Base-by-base conservation (phyloP, 345 rosid species). In the Arabidopsis suecica region DNA sequence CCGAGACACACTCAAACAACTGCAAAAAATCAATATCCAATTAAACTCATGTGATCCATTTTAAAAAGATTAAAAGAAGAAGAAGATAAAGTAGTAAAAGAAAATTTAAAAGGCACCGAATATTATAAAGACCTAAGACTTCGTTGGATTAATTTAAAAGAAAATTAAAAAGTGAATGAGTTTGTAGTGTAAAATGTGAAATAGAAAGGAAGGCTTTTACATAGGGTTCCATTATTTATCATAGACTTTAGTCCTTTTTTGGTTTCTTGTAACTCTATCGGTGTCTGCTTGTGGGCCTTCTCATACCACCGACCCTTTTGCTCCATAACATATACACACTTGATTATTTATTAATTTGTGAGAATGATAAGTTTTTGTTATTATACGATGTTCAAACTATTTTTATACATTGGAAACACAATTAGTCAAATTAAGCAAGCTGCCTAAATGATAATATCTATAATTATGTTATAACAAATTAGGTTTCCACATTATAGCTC, bases 151-250 rank as follows among this genome's bases (percentile, higher is more conserved):
- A 22, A 40, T 59, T 20, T 49, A 61, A 61, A 61, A 9, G 37
- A 47, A 40, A 8, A 11, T 28, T 28, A 45, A 34, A 53, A 55
- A 55, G 66, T 63, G 66, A 63, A 53, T 33, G 50, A 56, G 62
- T 63, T 69, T 48, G 65, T 45, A 63, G 71, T 63, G 71, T 56
- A 54, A 58, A 68, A 50, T 57, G 45, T 48, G 55, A 23, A n/a
- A n/a, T n/a, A n/a, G n/a, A 75, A 30, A 53, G 71, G 67, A 68
- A 67, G 23, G 50, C 82, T 83, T 82, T 86, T 76, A 75, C 85
- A 82, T 82, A 86, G 89, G 91, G 87, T 88, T 83, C 93, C 88
- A 82, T 79, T 53, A 73, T 73, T 76, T 76, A 76, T 54, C 80
- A 69, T 62, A 37, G 65, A 76, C 75, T 83, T 84, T 64, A 85